Conservation (phyloP, 768 basidiomycete species). For the Leccinum olivaceopallidum region DNA sequence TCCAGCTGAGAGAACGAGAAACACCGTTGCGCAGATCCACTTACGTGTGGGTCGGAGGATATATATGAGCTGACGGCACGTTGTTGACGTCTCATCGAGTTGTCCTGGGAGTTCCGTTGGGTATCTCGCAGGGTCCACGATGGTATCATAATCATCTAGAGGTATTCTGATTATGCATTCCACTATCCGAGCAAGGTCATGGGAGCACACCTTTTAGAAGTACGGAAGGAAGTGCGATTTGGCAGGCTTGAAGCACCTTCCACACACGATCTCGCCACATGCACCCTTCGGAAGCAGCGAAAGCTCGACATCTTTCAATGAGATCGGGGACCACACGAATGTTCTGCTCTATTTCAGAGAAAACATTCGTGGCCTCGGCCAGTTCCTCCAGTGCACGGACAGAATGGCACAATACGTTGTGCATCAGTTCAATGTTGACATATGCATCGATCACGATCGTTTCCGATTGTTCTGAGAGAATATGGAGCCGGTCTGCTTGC, state of each 20-base stretch:
- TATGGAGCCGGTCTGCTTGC: slow-evolving; percentile 20
- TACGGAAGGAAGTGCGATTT: slow-evolving; percentile 28
- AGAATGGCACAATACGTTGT: slow-evolving; percentile 16
- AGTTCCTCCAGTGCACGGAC: slow-evolving; percentile 40
- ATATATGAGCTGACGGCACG: slow-evolving; percentile 31
- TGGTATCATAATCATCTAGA: slow-evolving; percentile 38
- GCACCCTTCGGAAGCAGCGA: slow-evolving; percentile 24
- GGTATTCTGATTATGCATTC: background rate
- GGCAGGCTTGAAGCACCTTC: slow-evolving; percentile 21
- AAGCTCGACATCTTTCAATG: slow-evolving; percentile 27
- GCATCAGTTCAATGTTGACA: slow-evolving; percentile 20
- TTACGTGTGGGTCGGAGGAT: slow-evolving; percentile 24
- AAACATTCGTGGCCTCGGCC: slow-evolving; percentile 33
- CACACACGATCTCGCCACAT: slow-evolving; percentile 31
- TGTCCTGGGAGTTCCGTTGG: slow-evolving; percentile 24
- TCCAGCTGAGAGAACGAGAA: slow-evolving; percentile 17
- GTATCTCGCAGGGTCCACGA: slow-evolving; percentile 31
- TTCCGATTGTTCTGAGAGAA: slow-evolving; percentile 21
- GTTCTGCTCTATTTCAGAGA: slow-evolving; percentile 34
- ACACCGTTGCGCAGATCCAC: slow-evolving; percentile 30
- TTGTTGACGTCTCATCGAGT: slow-evolving; percentile 29
- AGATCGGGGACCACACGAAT: slow-evolving; percentile 22
- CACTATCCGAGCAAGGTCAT: background rate
- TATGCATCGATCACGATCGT: slow-evolving; percentile 20
- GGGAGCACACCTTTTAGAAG: slow-evolving; percentile 38